Evolutionary conservation across 176 grass and related monocot genomes (phyloP), one percentile per base, ranked within the genome.

Genomic region (Lolium rigidum): DNA sequence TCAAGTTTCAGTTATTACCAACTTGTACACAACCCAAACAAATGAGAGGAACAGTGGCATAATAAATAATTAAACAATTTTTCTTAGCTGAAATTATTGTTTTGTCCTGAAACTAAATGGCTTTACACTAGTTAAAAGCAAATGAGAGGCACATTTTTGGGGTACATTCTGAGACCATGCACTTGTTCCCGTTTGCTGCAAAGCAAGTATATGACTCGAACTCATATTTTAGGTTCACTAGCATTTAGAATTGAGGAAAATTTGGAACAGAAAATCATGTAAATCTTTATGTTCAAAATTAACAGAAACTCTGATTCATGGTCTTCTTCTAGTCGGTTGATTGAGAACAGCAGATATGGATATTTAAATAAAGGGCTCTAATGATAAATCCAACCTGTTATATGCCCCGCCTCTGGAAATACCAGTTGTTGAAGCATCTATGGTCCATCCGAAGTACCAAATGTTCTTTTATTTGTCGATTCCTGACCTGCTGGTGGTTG

Each of bases 21-120:
- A 43, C 41, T 43, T 43, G 41, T 43, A 70, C 46, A 61, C 26
- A 77, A 48, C 10, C 46, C 58, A 80, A 80, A 31, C 14, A 84
- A 64, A 76, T 62, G 6, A 76, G 56, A 48, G 44, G 4, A 15
- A 54, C 72, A 31, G 31, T 35, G 31, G 31, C 31, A 35, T 35
- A 35, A 35, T 35, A 35, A 35, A 35, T 35, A 35, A 35, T 35
- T 35, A 35, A 35, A 35, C 31, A 35, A 35, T 35, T 35, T 35
- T 35, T 35, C 31, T 35, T 35, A 35, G 31, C 31, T 35, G 11
- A 50, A 13, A 1, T 50, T 50, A 14, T 14, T 50, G 48, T 18
- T 17, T 18, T 55, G 13, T 68, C 18, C 18, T 20, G 18, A 71
- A 71, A 44, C 4, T 71, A 44, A 71, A 71, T 71, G 39, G 38